Evolutionary conservation across 495 filamentous ascomycete species (phyloP), one percentile per base, ranked within the genome.

Genomic region (Lasiosphaeriaceae sp.): DNA sequence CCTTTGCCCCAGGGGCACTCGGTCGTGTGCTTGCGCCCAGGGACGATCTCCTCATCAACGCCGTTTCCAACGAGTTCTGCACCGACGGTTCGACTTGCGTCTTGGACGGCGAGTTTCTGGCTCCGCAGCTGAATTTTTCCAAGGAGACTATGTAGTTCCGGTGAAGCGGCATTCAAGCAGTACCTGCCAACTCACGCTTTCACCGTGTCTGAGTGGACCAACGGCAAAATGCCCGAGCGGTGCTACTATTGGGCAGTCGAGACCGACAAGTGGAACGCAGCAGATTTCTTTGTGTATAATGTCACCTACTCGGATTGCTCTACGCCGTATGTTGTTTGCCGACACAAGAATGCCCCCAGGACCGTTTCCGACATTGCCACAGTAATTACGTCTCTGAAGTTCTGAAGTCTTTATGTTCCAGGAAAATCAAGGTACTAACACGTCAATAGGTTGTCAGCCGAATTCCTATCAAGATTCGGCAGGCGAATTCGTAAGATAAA

Each of bases 241-340:
- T 55, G 53, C 53, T 22, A 48, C 53, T 9, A 37, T 22, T 14
- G 11, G 16, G 16, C 19, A 16, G 29, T 47, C 53, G 47, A 48
- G 23, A 2, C 19, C 2, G 22, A 55, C 53, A 43, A 24, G 3
- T 55, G 14, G 21, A 34, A 9, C 6, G 21, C 43, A 3, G 14
- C 26, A 11, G 41, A 31, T 43, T 55, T 55, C 34, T 4, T 2
- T 4, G 43, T 55, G 3, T 55, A 55, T 43, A 55, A 55, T 43
- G 53, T 55, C 11, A 55, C 53, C 21, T 55, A 35, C 23, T 45
- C 53, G 4, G 53, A 55, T 43, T 44, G 39, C 51, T n/a, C n/a
- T 2, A 7, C 22, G 44, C 53, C 53, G 12, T 55, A 22, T 23
- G 53, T 48, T 12, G 17, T 55, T 14, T 55, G 53, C 44, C 41